A percentile compares a stretch with the other conserved stretches of the same genome.
phyloP scores from a whole-genome alignment of 305 asterid species.

The Fraxinus greggii region DNA sequence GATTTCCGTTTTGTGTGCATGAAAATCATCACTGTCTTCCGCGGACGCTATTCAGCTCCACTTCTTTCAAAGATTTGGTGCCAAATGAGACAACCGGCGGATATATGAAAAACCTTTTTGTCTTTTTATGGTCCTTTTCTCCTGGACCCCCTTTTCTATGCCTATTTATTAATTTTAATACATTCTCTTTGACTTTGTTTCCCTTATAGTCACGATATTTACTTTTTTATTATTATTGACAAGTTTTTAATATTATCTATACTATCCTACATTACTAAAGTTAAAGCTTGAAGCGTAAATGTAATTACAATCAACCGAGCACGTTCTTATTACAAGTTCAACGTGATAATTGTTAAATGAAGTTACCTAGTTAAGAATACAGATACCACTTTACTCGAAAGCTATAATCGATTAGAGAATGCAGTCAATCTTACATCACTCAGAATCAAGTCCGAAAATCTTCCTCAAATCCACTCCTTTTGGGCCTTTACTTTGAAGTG shows the following conservation, averaged over 20 bases:
- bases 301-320: neutral
- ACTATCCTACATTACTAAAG: neutral
- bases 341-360: neutral
- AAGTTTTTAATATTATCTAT: neutral
- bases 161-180: neutral
- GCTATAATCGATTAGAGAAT: neutral
- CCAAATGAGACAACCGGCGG: constrained; percentile 3
- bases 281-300: neutral
- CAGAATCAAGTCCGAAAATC: neutral
- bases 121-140: neutral
- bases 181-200: neutral
- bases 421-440: neutral
- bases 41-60: neutral
- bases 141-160: neutral
- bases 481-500: neutral
- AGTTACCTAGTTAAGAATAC: neutral
- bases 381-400: neutral
- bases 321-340: neutral
- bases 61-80: neutral
- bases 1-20: constrained; percentile 5
- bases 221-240: neutral
- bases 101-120: neutral
- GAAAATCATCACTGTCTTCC: neutral
- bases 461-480: neutral
- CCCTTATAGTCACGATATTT: neutral